Base-by-base conservation (phyloP, 208 protist genomes). In the Zelonia costaricensis region DNA sequence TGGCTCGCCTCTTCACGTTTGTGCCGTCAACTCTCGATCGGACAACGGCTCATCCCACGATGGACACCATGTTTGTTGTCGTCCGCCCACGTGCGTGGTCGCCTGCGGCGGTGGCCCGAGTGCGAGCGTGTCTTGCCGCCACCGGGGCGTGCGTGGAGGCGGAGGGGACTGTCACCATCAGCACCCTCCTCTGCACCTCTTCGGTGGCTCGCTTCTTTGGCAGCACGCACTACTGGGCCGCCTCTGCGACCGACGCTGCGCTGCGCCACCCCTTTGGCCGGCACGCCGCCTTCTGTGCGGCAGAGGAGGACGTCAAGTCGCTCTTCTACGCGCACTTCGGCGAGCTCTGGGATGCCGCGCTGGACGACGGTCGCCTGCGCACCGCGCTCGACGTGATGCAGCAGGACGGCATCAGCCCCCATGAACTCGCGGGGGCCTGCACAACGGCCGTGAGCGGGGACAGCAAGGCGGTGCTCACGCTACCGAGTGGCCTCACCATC, bases 181-280 rank as follows among this genome's bases (percentile, higher is more conserved):
- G 63, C 36, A 64, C 83, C n/a, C 65, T 93, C 40, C 59, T 63
- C 40, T 66, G 74, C 23, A 35, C 44, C 20, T 49, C 70, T 12
- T 72, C 74, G 53, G 74, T 91, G n/a, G 81, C 90, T 38, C 63
- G 73, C 36, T 82, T 94, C 54, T 93, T 87, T 63, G 78, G 74
- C 45, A 62, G 74, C 31, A 70, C 77, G 13, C 57, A 68, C 20
- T 59, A 57, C 52, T 81, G 86, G 65, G 74, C 82, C 51, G 42
- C 54, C 12, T 69, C 71, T 12, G 45, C 68, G 22, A 83, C 74
- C 4, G 51, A 43, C 16, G 59, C 69, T 22, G 83, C 40, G 33
- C 58, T 76, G 13, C 42, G 13, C 13, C 58, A 61, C 30, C 66
- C 66, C 3, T 38, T 73, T 25, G 20, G 40, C 28, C 5, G 23